A percentile compares a stretch with the other conserved stretches of the same genome.
Evolutionary conservation across 805 yeast species (phyloP).

Genomic region (Blastobotrys mokoenaii): DNA sequence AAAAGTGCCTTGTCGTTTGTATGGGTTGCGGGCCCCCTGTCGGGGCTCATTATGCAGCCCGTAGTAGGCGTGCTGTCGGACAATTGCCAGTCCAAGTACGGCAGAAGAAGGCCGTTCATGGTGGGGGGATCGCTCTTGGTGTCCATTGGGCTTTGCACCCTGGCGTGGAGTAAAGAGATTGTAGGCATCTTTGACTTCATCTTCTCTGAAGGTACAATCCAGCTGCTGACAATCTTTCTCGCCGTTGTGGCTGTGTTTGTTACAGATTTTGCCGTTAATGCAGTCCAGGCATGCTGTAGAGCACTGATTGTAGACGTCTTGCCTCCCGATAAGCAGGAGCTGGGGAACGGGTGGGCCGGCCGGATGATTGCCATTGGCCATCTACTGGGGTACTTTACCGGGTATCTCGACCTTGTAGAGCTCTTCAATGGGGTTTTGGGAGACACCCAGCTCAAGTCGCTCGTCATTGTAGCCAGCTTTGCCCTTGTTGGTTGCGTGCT

Average conservation of each 20-base stretch:
- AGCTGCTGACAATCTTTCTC: conserved; percentile 26
- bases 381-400: conserved; percentile 47
- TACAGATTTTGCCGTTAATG: conserved; percentile 50
- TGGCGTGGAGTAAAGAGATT: conserved; percentile 40
- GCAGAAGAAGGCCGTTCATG: conserved; percentile 52
- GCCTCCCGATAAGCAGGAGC: conserved; percentile 46
- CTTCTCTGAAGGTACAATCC: conserved; percentile 11
- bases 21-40: conserved; percentile 65
- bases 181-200: conserved; percentile 23
- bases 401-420: conserved; percentile 38
- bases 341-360: conserved; percentile 64
- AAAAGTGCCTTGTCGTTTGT: conserved; percentile 47
- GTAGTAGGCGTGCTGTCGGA: conserved; percentile 53
- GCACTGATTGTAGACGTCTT: conserved; percentile 57
- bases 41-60: conserved; percentile 60
- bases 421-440: conserved; percentile 34
- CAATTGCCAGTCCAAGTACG: conserved; percentile 28
- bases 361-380: conserved; percentile 55
- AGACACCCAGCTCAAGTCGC: conserved; percentile 43
- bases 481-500: conserved; percentile 36
- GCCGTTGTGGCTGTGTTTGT: conserved; percentile 48
- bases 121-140: conserved; percentile 46
- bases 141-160: conserved; percentile 34
- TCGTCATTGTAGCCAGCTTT: conserved; percentile 37
- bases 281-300: conserved; percentile 56